Conservation (phyloP, 192 early-diverging fungal genomes). For the Funneliformis geosporum region DNA sequence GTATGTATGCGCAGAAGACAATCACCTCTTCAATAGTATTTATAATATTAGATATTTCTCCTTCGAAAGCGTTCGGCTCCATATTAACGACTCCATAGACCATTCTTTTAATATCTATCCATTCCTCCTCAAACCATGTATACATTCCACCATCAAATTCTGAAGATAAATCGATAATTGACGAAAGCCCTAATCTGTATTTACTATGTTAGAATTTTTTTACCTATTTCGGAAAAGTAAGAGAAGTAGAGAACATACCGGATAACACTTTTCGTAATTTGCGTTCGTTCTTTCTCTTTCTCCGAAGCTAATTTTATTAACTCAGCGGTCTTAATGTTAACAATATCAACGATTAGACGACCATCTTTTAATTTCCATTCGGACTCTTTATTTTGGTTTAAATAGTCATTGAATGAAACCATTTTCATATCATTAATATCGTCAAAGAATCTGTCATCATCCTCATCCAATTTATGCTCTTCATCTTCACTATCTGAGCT, state of each 20-base stretch:
- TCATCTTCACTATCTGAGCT: conserved; percentile 3
- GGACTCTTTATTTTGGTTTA: conserved; percentile 8
- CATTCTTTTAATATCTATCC: conserved; percentile 26
- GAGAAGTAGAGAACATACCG: conserved; percentile 29
- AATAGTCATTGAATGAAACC: conserved; percentile 5
- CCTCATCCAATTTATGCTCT: conserved; percentile 5
- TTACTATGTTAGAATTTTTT: background rate
- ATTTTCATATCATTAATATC: background rate
- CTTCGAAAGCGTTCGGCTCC: conserved; percentile 21
- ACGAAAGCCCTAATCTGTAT: conserved; percentile 30
- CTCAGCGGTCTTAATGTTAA: background rate
- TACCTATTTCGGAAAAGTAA: conserved; percentile 10
- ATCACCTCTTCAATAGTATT: conserved; percentile 22
- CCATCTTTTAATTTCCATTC: conserved; percentile 29
- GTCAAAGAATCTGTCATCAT: background rate
- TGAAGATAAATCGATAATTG: conserved; percentile 31
- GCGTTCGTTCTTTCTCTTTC: conserved; percentile 10
- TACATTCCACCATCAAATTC: conserved; percentile 34
- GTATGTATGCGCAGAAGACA: background rate
- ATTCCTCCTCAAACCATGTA: conserved; percentile 28
- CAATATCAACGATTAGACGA: conserved; percentile 11
- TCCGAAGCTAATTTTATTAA: background rate
- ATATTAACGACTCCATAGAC: conserved; percentile 30
- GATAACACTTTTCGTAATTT: conserved; percentile 21
- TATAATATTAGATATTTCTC: conserved; percentile 20